Evolutionary conservation across 768 basidiomycete species (phyloP), one percentile per base, ranked within the genome.

Genomic region (Suillus sp.): DNA sequence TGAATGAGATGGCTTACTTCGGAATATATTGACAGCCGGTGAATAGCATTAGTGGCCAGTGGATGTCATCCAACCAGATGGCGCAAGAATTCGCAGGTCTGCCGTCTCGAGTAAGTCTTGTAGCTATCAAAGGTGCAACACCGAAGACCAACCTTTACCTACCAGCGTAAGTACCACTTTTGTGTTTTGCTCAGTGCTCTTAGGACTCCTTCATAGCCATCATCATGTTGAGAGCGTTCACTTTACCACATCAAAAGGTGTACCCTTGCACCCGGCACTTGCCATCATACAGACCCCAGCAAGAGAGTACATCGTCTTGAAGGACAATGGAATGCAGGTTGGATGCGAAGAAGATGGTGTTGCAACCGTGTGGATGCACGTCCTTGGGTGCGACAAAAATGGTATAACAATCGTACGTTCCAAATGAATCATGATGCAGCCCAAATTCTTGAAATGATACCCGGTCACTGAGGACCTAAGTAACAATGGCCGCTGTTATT

Each of bases 331-430:
- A 18, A 86, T 91, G 85, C 85, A 89, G 67, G 80, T 93, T 16
- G 91, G 91, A 8, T 80, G 78, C 61, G 91, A 93, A 72, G 91
- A 93, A 67, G 89, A 90, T 8, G 91, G 90, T 0, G 78, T 92
- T 30, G 81, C 82, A 8, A 63, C 68, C 4, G 77, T 87, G 11
- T 93, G 91, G 91, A 86, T 80, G 79, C 66, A 78, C 56, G 68
- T 91, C 45, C 60, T 92, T 13, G 75, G 78, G 1, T 91, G 90
- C 64, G 73, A 81, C 40, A 22, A 55, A 10, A 37, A 32, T 30
- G 63, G 63, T 18, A 59, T 59, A n/a, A 18, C 10, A 3, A 18
- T 30, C 18, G 50, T 30, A 30, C 9, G 27, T 51, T 51, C 18
- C 18, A 51, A 30, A 20, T 51, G 30, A 30, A 20, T 51, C 50